These are phyloP conservation scores for Aspergillus sojae DNA, from an alignment of 2,329 filamentous ascomycete genomes.

Conservation along the genomic window DNA sequence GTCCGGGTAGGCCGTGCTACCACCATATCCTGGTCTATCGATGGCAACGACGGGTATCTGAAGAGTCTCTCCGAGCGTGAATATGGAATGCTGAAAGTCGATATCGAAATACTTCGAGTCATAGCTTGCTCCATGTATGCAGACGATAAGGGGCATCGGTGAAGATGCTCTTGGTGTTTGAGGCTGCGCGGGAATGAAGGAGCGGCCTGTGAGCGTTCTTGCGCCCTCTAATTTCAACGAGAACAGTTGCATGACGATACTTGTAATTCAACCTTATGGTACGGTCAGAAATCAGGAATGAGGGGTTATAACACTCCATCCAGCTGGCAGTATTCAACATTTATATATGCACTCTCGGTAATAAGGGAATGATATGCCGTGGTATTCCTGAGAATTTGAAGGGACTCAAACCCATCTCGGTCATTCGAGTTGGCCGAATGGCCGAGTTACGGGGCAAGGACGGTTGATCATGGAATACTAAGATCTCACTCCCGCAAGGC, in stretches of 20 bases:
- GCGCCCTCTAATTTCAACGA: background rate
- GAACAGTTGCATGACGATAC: background rate
- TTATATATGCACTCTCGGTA: background rate
- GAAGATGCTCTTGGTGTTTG: background rate
- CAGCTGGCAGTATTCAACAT: background rate
- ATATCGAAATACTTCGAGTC: slow-evolving; percentile 16
- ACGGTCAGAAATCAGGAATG: background rate
- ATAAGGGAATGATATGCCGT: background rate
- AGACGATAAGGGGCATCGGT: slow-evolving; percentile 10
- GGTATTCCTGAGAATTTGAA: background rate
- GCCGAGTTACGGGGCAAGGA: background rate
- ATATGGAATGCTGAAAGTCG: slow-evolving; percentile 6
- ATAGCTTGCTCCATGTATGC: slow-evolving; percentile 16
- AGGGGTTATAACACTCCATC: background rate
- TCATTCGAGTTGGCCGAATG: background rate
- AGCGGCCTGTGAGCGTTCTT: background rate
- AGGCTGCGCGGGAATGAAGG: background rate
- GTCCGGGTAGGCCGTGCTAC: background rate
- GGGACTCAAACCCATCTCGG: background rate
- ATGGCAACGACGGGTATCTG: slow-evolving; percentile 12
- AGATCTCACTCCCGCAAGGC: background rate
- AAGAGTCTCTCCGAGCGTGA: background rate
- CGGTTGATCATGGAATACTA: background rate
- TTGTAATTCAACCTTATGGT: background rate
- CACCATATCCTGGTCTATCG: slow-evolving; percentile 14